phyloP scores from a whole-genome alignment of 768 basidiomycete genomes.

The Leucosporidium creatinivorum region DNA sequence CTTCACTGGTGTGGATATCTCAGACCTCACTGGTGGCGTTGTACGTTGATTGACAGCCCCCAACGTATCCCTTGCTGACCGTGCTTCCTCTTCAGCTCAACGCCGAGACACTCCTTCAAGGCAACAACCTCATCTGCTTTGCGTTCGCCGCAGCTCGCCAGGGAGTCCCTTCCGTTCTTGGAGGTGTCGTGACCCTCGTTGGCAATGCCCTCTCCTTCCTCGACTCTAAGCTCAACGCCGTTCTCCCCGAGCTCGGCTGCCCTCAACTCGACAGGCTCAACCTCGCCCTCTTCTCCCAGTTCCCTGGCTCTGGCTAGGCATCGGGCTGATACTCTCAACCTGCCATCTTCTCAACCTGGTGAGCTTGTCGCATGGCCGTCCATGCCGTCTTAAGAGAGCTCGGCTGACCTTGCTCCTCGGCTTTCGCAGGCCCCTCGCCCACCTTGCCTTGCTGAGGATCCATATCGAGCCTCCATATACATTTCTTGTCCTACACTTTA shows the following conservation, averaged over 20 bases:
- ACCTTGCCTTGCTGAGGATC: no score
- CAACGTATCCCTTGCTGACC: no score
- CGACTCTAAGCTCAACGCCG: not conserved
- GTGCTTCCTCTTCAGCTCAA: not conserved
- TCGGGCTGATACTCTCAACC: no score
- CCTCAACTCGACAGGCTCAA: not conserved
- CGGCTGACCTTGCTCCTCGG: no score
- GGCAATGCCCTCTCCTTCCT: not conserved
- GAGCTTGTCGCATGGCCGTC: no score
- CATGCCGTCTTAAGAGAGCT: not conserved
- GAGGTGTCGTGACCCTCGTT: not conserved
- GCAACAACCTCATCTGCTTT: conserved; percentile 2
- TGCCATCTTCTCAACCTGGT: no score
- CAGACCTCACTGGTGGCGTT: not conserved
- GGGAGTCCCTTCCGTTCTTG: not conserved
- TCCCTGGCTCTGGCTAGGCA: not conserved
- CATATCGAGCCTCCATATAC: no score
- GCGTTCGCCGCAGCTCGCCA: not conserved
- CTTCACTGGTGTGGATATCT: not conserved
- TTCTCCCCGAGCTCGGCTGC: not conserved
- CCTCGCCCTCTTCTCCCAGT: not conserved
- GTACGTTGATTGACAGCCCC: no score
- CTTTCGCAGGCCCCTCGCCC: no score
- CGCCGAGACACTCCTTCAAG: not conserved
- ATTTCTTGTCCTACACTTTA: no score